Conservation (phyloP, 305 asterid species). For the Fraxinus dipetala region DNA sequence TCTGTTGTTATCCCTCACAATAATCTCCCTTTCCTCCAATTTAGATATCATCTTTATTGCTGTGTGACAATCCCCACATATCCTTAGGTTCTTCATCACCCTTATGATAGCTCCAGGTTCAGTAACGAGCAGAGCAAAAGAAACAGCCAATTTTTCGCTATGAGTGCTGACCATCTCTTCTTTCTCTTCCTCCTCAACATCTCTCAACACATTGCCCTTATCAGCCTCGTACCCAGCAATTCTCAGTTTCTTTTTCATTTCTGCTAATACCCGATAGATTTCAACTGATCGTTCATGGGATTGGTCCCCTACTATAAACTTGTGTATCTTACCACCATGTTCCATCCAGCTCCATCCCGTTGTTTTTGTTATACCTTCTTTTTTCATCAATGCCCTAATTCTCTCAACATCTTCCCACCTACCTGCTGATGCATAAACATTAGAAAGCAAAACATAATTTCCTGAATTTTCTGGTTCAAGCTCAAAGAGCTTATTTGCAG, state of each 20-base stretch:
- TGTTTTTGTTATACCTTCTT: constrained; percentile 14
- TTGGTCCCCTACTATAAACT: constrained; percentile 50
- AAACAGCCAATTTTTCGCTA: constrained; percentile 67
- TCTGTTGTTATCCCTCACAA: constrained; percentile 66
- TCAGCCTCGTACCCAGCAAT: constrained; percentile 55
- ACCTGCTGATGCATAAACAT: constrained; percentile 47
- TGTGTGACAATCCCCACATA: constrained; percentile 69
- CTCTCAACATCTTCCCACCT: constrained; percentile 60
- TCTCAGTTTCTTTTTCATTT: constrained; percentile 44
- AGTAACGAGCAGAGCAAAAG: constrained; percentile 52
- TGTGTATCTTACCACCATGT: constrained; percentile 48
- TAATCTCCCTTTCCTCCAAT: constrained; percentile 49
- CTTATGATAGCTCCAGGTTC: constrained; percentile 46
- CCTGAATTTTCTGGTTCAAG: constrained; percentile 73
- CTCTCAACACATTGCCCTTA: constrained; percentile 51
- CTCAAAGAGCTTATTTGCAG: constrained; percentile 65
- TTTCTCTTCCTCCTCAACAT: constrained; percentile 71
- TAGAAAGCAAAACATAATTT: constrained; percentile 54
- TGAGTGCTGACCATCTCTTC: constrained; percentile 68
- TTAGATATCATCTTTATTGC: constrained; percentile 59
- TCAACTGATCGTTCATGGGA: constrained; percentile 47
- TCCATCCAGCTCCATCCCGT: constrained; percentile 65
- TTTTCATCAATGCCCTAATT: constrained; percentile 20
- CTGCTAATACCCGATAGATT: constrained; percentile 38
- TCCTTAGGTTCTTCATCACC: constrained; percentile 66